These are phyloP conservation scores for Thermochaetoides dissita DNA, from an alignment of 2,329 filamentous ascomycete species.

Conservation along the genomic window DNA sequence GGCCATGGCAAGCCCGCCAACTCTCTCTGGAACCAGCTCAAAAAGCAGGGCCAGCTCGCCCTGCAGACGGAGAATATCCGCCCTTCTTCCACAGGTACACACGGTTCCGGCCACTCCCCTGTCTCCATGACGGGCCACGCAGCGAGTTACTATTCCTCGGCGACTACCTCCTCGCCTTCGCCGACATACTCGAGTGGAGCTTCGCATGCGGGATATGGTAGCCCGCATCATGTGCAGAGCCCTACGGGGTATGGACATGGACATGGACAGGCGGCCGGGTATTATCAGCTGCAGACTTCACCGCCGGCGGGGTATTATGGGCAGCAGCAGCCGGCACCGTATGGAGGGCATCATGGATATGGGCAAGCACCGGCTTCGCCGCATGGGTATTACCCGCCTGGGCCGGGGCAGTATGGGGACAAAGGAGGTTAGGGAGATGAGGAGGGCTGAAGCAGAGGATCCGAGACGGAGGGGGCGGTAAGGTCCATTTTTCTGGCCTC, in stretches of 20 bases:
- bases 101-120: no score
- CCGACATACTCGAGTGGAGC: slow-evolving; percentile 1
- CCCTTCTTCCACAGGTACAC: no score
- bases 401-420: slow-evolving; percentile 30
- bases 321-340: slow-evolving; percentile 18
- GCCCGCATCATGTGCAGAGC: no score
- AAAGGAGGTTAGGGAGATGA: slow-evolving; percentile 78
- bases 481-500: neutral
- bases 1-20: slow-evolving; percentile 45
- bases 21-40: slow-evolving; percentile 47
- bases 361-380: neutral
- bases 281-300: slow-evolving; percentile 1
- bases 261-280: slow-evolving; percentile 1
- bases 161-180: slow-evolving; percentile 1
- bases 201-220: neutral
- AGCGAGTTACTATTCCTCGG: slow-evolving; percentile 4
- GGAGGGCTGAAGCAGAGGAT: slow-evolving; percentile 66
- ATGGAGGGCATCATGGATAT: slow-evolving; percentile 10
- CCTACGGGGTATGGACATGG: no score
- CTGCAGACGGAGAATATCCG: no score
- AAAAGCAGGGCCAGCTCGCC: no score
- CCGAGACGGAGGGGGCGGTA: slow-evolving; percentile 55
- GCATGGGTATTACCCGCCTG: neutral
- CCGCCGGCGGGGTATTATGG: slow-evolving; percentile 20
- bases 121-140: slow-evolving; percentile 9